These are phyloP conservation scores for Hyparrhenia diplandra DNA, from an alignment of 176 grass and related monocot species.

Conservation along the genomic window DNA sequence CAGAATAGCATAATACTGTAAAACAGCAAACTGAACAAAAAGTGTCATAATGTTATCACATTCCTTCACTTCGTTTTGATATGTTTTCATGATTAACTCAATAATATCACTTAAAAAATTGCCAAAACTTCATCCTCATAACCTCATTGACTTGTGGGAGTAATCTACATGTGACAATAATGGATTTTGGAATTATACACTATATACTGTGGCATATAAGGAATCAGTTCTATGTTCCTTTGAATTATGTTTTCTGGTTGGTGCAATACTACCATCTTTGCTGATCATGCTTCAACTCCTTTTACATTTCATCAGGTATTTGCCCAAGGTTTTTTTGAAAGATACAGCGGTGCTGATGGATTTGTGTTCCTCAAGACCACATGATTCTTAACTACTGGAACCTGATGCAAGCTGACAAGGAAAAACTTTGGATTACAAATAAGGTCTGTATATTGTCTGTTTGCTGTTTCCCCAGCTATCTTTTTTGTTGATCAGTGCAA, in stretches of 20 bases:
- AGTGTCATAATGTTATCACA: background rate
- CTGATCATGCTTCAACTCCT: conserved; percentile 16
- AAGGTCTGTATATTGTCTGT: conserved; percentile 53
- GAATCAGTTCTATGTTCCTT: background rate
- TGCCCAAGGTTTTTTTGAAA: conserved; percentile 91
- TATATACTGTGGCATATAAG: background rate
- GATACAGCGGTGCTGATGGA: conserved; percentile 82
- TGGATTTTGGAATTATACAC: background rate
- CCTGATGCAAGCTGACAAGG: conserved; percentile 89
- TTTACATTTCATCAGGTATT: conserved; percentile 46
- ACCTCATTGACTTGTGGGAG: background rate
- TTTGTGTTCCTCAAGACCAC: conserved; percentile 96
- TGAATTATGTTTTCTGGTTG: background rate
- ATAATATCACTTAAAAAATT: background rate
- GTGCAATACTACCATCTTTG: background rate
- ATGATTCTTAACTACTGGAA: conserved; percentile 99
- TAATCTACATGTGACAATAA: background rate
- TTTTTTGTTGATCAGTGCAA: background rate
- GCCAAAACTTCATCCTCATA: background rate
- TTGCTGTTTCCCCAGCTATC: background rate
- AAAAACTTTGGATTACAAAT: conserved; percentile 93
- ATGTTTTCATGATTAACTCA: background rate
- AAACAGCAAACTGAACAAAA: background rate
- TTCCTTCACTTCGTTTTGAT: background rate
- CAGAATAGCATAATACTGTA: background rate